Percentiles rank a stretch among this genome's conserved stretches.
Conservation (phyloP, 2,329 filamentous ascomycete genomes). For the Sclerotinia spermophila region DNA sequence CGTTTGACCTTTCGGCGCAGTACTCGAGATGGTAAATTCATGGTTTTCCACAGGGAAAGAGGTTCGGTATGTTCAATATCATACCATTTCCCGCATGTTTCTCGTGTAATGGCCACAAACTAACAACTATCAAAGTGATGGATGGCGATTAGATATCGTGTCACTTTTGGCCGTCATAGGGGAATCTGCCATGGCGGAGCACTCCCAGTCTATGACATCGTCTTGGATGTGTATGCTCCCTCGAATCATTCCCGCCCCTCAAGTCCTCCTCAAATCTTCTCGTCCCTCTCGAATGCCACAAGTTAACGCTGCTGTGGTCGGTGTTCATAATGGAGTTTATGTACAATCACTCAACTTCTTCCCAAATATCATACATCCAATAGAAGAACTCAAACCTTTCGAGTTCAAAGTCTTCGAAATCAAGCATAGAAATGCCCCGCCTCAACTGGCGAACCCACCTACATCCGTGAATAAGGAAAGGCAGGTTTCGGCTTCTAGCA, state of each 20-base stretch:
- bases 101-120: background rate
- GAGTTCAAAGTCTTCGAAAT: slow-evolving; percentile 50
- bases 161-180: slow-evolving; percentile 61
- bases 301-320: slow-evolving; percentile 51
- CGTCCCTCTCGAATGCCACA: slow-evolving; percentile 55
- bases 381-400: slow-evolving; percentile 48
- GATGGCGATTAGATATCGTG: slow-evolving; percentile 59
- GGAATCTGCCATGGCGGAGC: slow-evolving; percentile 55
- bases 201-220: slow-evolving; percentile 57
- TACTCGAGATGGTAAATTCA: slow-evolving; percentile 25
- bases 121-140: slow-evolving; percentile 24
- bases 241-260: slow-evolving; percentile 58
- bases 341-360: slow-evolving; percentile 58
- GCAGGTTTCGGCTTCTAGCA: slow-evolving; percentile 7
- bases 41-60: slow-evolving; percentile 18
- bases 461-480: background rate
- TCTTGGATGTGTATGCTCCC: slow-evolving; percentile 55
- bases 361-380: slow-evolving; percentile 56
- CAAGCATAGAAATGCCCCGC: slow-evolving; percentile 38
- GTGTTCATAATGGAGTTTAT: slow-evolving; percentile 54
- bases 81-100: background rate
- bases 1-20: background rate
- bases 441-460: background rate
- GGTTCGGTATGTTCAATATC: slow-evolving; percentile 10
- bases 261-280: slow-evolving; percentile 55